Evolutionary conservation across 2,329 filamentous ascomycete genomes (phyloP).

Genomic region (Fusarium robinianum): DNA sequence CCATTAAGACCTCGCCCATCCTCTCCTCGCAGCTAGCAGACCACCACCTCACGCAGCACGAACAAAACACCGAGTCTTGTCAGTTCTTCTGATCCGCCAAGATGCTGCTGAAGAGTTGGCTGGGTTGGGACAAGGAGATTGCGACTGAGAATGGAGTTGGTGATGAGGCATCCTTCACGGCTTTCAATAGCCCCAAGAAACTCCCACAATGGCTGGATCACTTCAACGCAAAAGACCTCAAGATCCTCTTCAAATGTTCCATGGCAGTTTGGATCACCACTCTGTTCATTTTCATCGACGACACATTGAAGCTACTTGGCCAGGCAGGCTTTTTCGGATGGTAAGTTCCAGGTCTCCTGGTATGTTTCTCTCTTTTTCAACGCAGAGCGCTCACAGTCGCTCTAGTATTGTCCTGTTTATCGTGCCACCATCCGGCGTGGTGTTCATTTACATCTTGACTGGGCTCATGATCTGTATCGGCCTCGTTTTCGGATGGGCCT

Average conservation of each 20-base stretch:
- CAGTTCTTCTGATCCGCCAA: no score
- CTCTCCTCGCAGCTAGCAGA: no score
- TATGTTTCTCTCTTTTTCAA: neutral
- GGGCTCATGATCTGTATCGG: constrained; percentile 21
- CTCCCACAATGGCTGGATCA: constrained; percentile 28
- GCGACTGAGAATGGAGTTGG: no score
- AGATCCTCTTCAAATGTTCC: constrained; percentile 29
- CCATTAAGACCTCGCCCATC: no score
- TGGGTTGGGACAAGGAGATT: no score
- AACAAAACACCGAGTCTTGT: no score
- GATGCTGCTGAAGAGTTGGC: no score
- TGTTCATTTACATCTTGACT: constrained; percentile 27
- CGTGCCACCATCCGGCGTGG: constrained; percentile 28
- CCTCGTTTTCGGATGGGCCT: constrained; percentile 21
- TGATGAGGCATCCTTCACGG: no score
- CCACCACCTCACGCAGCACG: no score
- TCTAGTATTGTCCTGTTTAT: constrained; percentile 25
- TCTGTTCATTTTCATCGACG: constrained; percentile 25
- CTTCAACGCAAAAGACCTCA: constrained; percentile 30
- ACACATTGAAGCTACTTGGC: constrained; percentile 21
- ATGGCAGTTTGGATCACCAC: constrained; percentile 31
- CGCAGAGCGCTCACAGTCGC: neutral
- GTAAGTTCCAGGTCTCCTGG: neutral
- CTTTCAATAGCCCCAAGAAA: no score
- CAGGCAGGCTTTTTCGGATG: constrained; percentile 20